Evolutionary conservation across 2,329 filamentous ascomycete species (phyloP).

Genomic region (Apiospora sp.): DNA sequence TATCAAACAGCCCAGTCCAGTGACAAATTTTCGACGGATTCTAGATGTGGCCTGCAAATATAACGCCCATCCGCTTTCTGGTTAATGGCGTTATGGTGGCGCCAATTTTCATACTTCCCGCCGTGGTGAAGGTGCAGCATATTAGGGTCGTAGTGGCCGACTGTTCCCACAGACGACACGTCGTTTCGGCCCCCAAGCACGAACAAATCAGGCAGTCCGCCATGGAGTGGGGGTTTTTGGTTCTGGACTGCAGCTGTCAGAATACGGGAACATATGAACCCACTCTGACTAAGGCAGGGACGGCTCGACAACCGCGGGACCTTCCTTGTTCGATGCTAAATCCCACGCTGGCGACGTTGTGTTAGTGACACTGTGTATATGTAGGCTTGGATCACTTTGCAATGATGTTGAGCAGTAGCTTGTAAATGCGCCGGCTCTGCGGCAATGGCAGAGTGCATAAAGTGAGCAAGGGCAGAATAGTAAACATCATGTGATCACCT

Average conservation of each 20-base stretch:
- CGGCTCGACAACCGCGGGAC: not conserved
- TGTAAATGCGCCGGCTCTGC: not conserved
- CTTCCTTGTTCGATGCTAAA: not conserved
- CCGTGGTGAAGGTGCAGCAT: no score
- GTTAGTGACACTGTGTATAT: not conserved
- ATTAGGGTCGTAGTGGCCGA: not conserved
- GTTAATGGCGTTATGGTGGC: not conserved
- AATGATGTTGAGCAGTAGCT: not conserved
- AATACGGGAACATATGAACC: not conserved
- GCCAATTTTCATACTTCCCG: not conserved
- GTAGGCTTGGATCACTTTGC: not conserved
- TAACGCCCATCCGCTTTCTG: no score
- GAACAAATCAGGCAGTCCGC: not conserved
- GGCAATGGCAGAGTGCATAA: not conserved
- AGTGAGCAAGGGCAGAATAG: not conserved
- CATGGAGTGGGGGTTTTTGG: not conserved
- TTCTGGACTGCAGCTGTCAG: conserved; percentile 15
- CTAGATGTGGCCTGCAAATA: no score
- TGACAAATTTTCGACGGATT: no score
- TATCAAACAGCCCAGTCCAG: not conserved
- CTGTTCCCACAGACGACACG: not conserved
- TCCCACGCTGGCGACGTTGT: not conserved
- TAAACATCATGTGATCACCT: not conserved
- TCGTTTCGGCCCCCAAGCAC: not conserved
- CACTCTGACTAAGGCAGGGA: not conserved